phyloP scores from a whole-genome alignment of 2,329 filamentous ascomycete species.

The Aspergillus pseudoviridinutans region DNA sequence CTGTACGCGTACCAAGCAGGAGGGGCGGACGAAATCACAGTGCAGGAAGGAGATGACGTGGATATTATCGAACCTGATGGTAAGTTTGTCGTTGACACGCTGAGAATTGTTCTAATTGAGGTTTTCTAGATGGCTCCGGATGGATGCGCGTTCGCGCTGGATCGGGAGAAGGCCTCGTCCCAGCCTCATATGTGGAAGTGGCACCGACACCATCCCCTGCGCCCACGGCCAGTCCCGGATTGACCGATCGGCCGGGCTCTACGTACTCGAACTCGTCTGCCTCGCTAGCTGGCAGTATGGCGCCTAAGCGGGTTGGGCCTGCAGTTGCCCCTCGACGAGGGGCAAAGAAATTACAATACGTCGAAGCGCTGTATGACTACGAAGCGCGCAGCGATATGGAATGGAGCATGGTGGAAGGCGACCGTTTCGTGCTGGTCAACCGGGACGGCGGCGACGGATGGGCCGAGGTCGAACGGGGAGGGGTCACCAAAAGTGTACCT shows the following conservation, averaged over 20 bases:
- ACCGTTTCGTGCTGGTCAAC: constrained; percentile 84
- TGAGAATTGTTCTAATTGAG: background rate
- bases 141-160: constrained; percentile 83
- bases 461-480: constrained; percentile 93
- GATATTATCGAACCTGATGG: constrained; percentile 80
- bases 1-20: constrained; percentile 79
- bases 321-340: constrained; percentile 86
- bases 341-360: constrained; percentile 90
- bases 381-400: constrained; percentile 79
- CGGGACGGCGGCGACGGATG: constrained; percentile 90
- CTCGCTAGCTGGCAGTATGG: constrained; percentile 56
- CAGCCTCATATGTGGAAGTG: constrained; percentile 77
- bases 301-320: constrained; percentile 78
- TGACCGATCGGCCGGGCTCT: constrained; percentile 61
- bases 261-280: constrained; percentile 74
- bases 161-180: constrained; percentile 75
- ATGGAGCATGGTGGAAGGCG: constrained; percentile 85
- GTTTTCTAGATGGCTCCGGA: constrained; percentile 70
- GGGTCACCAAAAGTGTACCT: constrained; percentile 81
- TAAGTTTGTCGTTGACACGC: constrained; percentile 47
- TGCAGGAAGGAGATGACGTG: constrained; percentile 75
- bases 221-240: constrained; percentile 24
- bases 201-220: constrained; percentile 46
- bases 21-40: constrained; percentile 74
- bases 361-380: constrained; percentile 91